Evolutionary conservation across 202 grass and related monocot genomes (phyloP).

Genomic region (Cymbopogon flexuosus): DNA sequence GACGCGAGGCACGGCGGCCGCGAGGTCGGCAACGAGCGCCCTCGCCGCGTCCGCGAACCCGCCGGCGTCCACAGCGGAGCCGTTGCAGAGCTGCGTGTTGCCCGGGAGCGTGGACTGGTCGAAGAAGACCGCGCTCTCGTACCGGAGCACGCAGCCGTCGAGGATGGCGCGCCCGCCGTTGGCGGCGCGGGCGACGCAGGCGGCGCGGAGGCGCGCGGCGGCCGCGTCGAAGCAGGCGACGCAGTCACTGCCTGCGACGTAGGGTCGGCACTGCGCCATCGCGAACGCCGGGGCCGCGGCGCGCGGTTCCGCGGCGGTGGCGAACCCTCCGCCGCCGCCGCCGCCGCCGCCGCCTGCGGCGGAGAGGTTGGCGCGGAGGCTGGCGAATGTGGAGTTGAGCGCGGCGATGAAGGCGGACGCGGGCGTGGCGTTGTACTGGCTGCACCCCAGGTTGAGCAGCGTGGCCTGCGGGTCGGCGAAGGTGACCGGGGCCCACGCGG

Average conservation of each 20-base stretch:
- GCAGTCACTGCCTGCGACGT: conserved; percentile 48
- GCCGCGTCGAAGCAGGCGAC: conserved; percentile 53
- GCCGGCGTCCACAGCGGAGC: neutral
- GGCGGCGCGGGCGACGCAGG: conserved; percentile 34
- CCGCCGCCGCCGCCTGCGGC: neutral
- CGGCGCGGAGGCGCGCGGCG: conserved; percentile 22
- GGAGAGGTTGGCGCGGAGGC: conserved; percentile 57
- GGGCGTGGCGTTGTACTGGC: conserved; percentile 62
- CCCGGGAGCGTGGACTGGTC: conserved; percentile 52
- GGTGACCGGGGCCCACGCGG: conserved; percentile 22
- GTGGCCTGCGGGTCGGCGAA: conserved; percentile 48
- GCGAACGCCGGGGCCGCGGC: conserved; percentile 46
- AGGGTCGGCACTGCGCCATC: conserved; percentile 64
- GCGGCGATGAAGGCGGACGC: conserved; percentile 42
- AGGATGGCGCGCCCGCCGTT: conserved; percentile 61
- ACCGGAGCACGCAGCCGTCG: conserved; percentile 74
- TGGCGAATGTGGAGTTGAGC: conserved; percentile 44
- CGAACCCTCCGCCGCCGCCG: conserved; percentile 35
- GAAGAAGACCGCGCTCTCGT: conserved; percentile 61
- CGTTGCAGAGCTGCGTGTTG: conserved; percentile 53
- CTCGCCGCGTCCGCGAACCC: conserved; percentile 34
- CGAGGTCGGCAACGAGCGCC: conserved; percentile 47
- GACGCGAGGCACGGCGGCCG: conserved; percentile 33
- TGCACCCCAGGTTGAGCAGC: conserved; percentile 55
- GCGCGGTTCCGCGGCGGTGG: conserved; percentile 46